Conservation (phyloP, 192 early-diverging fungal genomes). For the Gonapodya prolifera region DNA sequence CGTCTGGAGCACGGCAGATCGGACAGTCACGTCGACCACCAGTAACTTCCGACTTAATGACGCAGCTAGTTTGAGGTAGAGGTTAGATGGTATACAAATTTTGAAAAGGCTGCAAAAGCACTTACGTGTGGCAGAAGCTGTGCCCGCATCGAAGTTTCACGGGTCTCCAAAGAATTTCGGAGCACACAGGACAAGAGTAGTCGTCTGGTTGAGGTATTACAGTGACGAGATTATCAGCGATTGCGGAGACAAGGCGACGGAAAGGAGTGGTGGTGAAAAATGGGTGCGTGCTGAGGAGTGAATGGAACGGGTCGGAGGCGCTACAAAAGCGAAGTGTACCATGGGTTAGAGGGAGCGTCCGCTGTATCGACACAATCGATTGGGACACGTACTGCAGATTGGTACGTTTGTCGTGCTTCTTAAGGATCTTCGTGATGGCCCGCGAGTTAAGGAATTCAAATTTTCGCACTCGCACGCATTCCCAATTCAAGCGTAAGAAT, state of each 20-base stretch:
- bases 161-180: conserved; percentile 1
- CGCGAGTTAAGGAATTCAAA: conserved; percentile 64
- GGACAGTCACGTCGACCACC: not conserved
- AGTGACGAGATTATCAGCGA: conserved; percentile 46
- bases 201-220: conserved; percentile 73
- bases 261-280: conserved; percentile 42
- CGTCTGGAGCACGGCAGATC: not conserved
- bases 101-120: no score
- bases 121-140: not conserved
- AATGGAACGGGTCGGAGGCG: conserved; percentile 34
- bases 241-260: conserved; percentile 41
- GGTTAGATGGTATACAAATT: no score
- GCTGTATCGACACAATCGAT: conserved; percentile 1
- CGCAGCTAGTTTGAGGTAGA: not conserved
- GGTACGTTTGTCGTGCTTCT: conserved; percentile 82
- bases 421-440: conserved; percentile 72
- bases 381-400: conserved; percentile 24
- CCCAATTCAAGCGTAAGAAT: conserved; percentile 55
- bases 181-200: conserved; percentile 69
- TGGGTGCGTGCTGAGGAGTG: conserved; percentile 28
- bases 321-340: conserved; percentile 12
- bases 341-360: not conserved
- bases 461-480: conserved; percentile 51
- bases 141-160: not conserved
- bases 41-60: not conserved